Evolutionary conservation across 1,284 basidiomycete species (phyloP).

Genomic region (Neolentinus lepideus): DNA sequence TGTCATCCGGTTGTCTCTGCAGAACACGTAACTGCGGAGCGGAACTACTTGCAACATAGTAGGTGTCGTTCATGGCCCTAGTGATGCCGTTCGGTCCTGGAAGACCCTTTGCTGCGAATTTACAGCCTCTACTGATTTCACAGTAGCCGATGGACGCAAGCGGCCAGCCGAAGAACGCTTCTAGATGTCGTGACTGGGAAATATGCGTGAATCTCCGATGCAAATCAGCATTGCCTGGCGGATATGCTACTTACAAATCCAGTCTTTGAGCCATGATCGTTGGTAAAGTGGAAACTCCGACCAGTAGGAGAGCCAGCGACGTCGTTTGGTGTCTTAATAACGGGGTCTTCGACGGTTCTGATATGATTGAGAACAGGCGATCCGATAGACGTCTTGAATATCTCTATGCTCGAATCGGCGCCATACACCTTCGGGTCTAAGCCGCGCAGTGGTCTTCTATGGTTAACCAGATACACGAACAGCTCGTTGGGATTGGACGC

Average conservation of each 20-base stretch:
- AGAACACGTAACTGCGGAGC: conserved; percentile 39
- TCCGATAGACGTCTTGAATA: conserved; percentile 53
- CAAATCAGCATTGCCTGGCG: too few species aligned
- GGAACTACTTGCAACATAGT: conserved; percentile 44
- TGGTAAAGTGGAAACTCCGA: conserved; percentile 60
- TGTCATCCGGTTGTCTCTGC: conserved; percentile 47
- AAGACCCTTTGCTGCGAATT: conserved; percentile 38
- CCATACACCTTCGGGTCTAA: conserved; percentile 36
- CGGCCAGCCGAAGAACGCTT: conserved; percentile 11
- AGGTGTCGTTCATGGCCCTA: conserved; percentile 41
- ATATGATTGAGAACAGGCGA: conserved; percentile 42
- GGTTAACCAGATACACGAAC: conserved; percentile 64
- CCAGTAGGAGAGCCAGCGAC: conserved; percentile 56
- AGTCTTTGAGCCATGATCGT: conserved; percentile 50
- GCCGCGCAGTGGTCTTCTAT: conserved; percentile 39
- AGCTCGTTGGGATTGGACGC: conserved; percentile 38
- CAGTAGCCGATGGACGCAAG: conserved; percentile 51
- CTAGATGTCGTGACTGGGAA: conserved; percentile 13
- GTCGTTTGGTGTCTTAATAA: conserved; percentile 66
- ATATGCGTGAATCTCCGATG: conserved; percentile 10
- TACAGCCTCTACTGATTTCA: conserved; percentile 49
- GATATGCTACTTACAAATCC: conserved; percentile 44
- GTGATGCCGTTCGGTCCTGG: conserved; percentile 51
- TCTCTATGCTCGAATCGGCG: conserved; percentile 65
- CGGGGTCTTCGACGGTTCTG: conserved; percentile 47